Conservation (phyloP, 176 grass and related monocot genomes). For the Oryza meyeriana region DNA sequence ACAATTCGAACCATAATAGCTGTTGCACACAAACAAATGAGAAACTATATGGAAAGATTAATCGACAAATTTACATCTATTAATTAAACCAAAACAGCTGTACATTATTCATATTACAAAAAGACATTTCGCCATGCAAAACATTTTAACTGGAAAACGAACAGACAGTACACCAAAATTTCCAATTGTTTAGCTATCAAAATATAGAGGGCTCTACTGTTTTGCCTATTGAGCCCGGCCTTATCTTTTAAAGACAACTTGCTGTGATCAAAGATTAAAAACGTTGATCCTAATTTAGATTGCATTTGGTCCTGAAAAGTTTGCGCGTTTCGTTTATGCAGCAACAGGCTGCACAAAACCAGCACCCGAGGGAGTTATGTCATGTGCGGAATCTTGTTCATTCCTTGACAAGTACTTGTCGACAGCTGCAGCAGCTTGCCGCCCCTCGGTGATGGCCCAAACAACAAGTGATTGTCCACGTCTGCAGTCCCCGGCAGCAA, state of each 20-base stretch:
- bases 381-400: conserved; percentile 24
- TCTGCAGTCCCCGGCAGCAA: conserved; percentile 91
- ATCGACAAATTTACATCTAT: conserved; percentile 38
- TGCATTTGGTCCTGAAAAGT: conserved; percentile 13
- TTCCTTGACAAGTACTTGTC: conserved; percentile 74
- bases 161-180: conserved; percentile 46
- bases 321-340: conserved; percentile 37
- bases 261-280: conserved; percentile 27
- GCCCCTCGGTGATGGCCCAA: conserved; percentile 97
- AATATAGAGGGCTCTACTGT: conserved; percentile 28
- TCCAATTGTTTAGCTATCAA: conserved; percentile 35
- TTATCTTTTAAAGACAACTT: conserved; percentile 12
- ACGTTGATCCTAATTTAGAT: conserved; percentile 16
- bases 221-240: conserved; percentile 24
- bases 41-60: not conserved
- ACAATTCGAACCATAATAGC: not conserved
- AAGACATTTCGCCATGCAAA: conserved; percentile 17
- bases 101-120: conserved; percentile 66
- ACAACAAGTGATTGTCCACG: conserved; percentile 95
- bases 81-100: conserved; percentile 40
- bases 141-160: conserved; percentile 13
- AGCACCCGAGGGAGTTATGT: conserved; percentile 24
- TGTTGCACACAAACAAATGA: not conserved
- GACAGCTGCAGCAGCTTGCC: conserved; percentile 66
- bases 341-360: conserved; percentile 60